Percentiles rank a stretch among this genome's conserved stretches.
These are phyloP conservation scores for Botrytis elliptica DNA, from an alignment of 2,329 filamentous ascomycete species.

Conservation along the genomic window DNA sequence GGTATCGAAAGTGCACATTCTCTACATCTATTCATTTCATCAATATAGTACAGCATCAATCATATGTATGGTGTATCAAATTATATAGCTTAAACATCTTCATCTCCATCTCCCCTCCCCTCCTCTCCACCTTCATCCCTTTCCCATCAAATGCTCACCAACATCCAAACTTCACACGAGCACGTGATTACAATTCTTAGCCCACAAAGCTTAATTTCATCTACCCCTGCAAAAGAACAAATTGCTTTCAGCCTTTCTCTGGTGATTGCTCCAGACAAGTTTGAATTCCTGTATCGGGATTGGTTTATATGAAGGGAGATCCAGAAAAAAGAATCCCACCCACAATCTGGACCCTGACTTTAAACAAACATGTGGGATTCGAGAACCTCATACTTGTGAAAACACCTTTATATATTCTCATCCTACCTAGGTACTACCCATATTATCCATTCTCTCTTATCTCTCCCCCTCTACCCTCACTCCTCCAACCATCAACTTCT, in stretches of 20 bases:
- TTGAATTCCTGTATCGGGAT: conserved; percentile 20
- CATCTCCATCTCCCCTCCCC: not conserved
- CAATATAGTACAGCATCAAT: not conserved
- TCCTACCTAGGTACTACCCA: not conserved
- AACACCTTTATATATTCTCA: conserved; percentile 1
- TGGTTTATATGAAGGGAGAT: not conserved
- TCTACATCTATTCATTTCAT: not conserved
- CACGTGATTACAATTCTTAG: not conserved
- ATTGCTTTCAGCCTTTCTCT: conserved; percentile 3
- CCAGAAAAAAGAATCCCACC: conserved; percentile 12
- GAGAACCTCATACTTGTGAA: conserved; percentile 1
- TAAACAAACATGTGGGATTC: conserved; percentile 15
- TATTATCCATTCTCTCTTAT: not conserved
- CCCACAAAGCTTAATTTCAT: conserved; percentile 7
- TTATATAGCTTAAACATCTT: too few species aligned
- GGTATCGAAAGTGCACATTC: not conserved
- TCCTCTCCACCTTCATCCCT: not conserved
- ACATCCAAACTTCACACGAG: too few species aligned
- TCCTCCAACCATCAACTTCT: not conserved
- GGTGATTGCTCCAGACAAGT: conserved; percentile 18
- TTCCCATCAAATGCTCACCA: not conserved
- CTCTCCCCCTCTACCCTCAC: not conserved
- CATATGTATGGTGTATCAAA: not conserved
- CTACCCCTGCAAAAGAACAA: conserved; percentile 17
- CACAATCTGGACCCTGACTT: conserved; percentile 17